Evolutionary conservation across 305 asterid species (phyloP).

Genomic region (Withania somnifera): DNA sequence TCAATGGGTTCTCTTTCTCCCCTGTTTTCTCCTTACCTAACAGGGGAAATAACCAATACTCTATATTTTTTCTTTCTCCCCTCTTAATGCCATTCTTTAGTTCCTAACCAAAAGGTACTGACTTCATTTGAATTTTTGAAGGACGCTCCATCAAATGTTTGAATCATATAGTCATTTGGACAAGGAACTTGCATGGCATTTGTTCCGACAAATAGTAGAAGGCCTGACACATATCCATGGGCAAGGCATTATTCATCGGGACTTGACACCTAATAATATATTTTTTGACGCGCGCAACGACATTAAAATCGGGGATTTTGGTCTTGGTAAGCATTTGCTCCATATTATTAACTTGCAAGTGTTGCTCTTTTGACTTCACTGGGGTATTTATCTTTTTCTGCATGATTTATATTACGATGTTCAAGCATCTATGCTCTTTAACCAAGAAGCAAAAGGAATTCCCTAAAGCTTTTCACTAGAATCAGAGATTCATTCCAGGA

Average conservation of each 20-base stretch:
- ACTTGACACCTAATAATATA: slow-evolving; percentile 89
- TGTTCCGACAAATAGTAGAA: slow-evolving; percentile 91
- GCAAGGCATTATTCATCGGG: slow-evolving; percentile 98
- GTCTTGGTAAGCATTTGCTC: slow-evolving; percentile 72
- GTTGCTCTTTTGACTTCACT: not conserved
- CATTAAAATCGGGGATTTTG: slow-evolving; percentile 97
- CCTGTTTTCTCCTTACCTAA: not conserved
- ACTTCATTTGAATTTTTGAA: slow-evolving; percentile 29
- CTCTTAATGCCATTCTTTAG: not conserved
- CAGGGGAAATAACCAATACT: not conserved
- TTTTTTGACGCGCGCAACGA: slow-evolving; percentile 96
- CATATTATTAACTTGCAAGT: not conserved
- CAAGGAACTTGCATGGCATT: slow-evolving; percentile 92
- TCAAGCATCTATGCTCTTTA: not conserved
- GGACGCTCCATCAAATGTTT: slow-evolving; percentile 89
- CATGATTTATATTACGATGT: not conserved
- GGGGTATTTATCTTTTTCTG: not conserved
- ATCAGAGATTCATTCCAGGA: not conserved
- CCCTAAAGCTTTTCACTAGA: not conserved
- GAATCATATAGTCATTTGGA: slow-evolving; percentile 83
- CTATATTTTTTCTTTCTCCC: not conserved
- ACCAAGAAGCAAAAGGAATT: not conserved
- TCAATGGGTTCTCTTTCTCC: not conserved
- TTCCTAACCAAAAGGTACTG: slow-evolving; percentile 1
- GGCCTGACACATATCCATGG: slow-evolving; percentile 94